Evolutionary conservation across 108 stramenopile species (phyloP), one percentile per base, ranked within the genome.

Genomic region (Cylindrotheca closterium): DNA sequence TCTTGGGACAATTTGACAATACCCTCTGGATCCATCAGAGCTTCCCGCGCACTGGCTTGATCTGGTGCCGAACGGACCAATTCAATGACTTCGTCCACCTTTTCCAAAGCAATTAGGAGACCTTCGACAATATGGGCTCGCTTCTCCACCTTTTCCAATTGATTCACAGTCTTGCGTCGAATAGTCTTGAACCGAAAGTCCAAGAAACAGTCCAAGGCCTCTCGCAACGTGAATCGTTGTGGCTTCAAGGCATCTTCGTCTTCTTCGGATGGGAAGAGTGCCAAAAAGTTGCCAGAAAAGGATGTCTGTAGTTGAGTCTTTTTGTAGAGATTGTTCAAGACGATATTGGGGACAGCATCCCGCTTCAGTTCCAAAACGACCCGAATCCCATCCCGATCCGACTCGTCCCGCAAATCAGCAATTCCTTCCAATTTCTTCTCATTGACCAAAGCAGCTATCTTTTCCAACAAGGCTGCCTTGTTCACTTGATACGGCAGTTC

Each of bases 291-390:
- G 3, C 96, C 97, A 28, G 85, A 85, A 72, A 98, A 98, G 0
- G 92, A 81, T 22, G 88, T 87, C 73, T 97, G 96, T 70, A 98
- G 59, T 22, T 89, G 63, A 21, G 97, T 97, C 77, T 95, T 96
- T 66, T 97, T 92, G 85, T 91, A 92, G 33, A 98, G 74, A 66
- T 96, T 97, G 77, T 95, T 96, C 55, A 81, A 72, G 0, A 96
- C 92, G 3, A 93, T 83, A 10, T 80, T 74, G 1, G 96, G 85
- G 0, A 88, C 81, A 5, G 97, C 97, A 82, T 97, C 97, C 17
- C 95, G 80, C 74, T 98, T 98, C 45, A 98, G 73, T 69, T 98
- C 97, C 61, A 97, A 83, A n/a, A 98, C 97, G 47, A 98, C 84
- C n/a, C 97, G 87, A 33, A 97, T 96, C 0, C 97, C 97, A 66